Conservation (phyloP, 2,329 filamentous ascomycete species). For the Botrytis fragariae region DNA sequence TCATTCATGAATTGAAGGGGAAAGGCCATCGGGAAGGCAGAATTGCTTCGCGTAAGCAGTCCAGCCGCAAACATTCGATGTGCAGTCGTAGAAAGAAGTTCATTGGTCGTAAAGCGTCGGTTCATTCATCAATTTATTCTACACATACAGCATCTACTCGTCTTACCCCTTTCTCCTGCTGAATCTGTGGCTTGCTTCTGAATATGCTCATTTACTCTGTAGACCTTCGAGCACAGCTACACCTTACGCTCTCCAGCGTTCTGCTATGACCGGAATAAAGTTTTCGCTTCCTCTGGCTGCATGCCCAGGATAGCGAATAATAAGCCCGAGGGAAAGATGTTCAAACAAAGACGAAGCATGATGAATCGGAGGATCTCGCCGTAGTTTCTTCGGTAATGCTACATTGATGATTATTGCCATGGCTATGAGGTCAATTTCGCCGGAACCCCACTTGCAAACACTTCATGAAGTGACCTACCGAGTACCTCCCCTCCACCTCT, state of each 20-base stretch:
- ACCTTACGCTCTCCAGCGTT: neutral
- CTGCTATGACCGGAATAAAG: slow-evolving; percentile 12
- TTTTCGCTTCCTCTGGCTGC: slow-evolving; percentile 10
- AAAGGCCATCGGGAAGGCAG: neutral
- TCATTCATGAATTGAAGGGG: neutral
- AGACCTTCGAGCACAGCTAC: neutral
- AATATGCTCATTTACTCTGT: neutral
- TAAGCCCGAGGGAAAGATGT: slow-evolving; percentile 1
- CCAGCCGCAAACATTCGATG: neutral
- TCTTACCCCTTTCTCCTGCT: neutral
- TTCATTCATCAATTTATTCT: neutral
- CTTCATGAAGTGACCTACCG: neutral
- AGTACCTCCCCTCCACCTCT: neutral
- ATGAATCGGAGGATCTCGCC: slow-evolving; percentile 17
- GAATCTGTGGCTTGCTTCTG: neutral
- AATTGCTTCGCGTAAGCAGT: neutral
- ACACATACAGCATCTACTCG: neutral
- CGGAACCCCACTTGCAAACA: slow-evolving; percentile 15
- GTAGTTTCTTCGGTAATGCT: slow-evolving; percentile 16
- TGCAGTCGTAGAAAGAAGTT: neutral
- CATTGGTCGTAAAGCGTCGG: neutral
- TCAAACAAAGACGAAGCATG: neutral
- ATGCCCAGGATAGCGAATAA: neutral
- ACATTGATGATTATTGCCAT: neutral
- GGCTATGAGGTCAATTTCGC: slow-evolving; percentile 14